Evolutionary conservation across 2,329 filamentous ascomycete genomes (phyloP), one percentile per base, ranked within the genome.

Genomic region (Cladophialophora psammophila): DNA sequence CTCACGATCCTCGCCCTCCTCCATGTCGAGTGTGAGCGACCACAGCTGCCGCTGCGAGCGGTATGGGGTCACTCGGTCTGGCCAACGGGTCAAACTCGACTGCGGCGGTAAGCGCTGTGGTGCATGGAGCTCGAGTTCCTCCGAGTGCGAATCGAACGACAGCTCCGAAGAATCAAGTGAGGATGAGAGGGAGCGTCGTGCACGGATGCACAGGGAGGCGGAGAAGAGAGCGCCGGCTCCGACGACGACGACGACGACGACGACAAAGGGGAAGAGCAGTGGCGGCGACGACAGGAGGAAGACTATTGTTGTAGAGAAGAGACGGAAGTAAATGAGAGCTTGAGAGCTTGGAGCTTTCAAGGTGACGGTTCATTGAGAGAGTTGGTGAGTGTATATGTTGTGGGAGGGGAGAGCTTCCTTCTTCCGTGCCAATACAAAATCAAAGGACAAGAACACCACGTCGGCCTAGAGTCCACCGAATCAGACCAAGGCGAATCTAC

Each of bases 11-110:
- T 85, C 84, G 38, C 84, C 84, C 20, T 83, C 80, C 15, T 84
- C 82, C 60, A 73, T 83, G 60, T 93, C 91, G 60, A 91, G 91
- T 76, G 89, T 88, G 81, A 90, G 86, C 72, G 85, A 88, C 74
- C 83, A 81, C 68, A 82, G 82, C 67, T 98, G 95, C 88, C 93
- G 90, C 72, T 98, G 94, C 83, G 93, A 97, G 81, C 92, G 94
- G 83, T 97, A 95, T 84, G 94, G 94, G 75, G 96, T 98, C 84
- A 97, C 94, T 72, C 91, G 93, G 82, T 90, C 90, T 80, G 93
- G 94, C 77, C 91, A 96, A 80, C 90, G 94, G 76, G 91, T 98
- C 86, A 95, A 94, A 87, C 89, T 97, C 79, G 94, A 97, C 87
- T 98, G 94, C 77, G 93, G 93, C 74, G 94, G 94, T 74, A 85